phyloP scores from a whole-genome alignment of 1,284 basidiomycete species.

The Boletus hoseneyae region DNA sequence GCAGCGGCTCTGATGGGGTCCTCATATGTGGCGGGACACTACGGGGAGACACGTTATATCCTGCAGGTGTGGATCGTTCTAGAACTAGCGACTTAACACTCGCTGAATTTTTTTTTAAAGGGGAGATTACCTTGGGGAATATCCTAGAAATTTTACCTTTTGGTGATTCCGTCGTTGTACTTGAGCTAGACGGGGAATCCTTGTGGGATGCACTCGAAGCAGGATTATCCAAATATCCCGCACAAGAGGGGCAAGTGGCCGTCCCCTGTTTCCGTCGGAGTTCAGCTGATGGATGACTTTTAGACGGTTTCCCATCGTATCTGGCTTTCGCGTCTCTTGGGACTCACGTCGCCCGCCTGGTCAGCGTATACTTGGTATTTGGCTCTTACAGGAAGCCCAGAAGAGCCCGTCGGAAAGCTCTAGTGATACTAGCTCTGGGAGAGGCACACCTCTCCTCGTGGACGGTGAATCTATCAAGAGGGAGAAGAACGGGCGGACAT shows the following conservation, averaged over 20 bases:
- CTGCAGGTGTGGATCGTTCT: conserved; percentile 54
- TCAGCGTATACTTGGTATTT: conserved; percentile 70
- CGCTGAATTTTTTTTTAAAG: conserved; percentile 36
- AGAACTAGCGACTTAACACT: background rate
- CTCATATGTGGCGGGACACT: conserved; percentile 86
- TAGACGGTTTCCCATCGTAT: conserved; percentile 86
- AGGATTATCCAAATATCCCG: conserved; percentile 77
- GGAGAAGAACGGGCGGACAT: conserved; percentile 54
- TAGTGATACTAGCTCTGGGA: conserved; percentile 33
- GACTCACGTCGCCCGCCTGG: conserved; percentile 73
- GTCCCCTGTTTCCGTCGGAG: background rate
- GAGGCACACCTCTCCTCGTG: conserved; percentile 39
- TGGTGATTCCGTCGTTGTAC: conserved; percentile 80
- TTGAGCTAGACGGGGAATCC: conserved; percentile 78
- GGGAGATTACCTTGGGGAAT: conserved; percentile 77
- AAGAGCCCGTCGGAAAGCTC: conserved; percentile 39
- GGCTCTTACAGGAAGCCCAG: conserved; percentile 53
- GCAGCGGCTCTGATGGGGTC: conserved; percentile 71
- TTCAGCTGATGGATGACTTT: conserved; percentile 1
- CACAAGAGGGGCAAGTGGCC: conserved; percentile 77
- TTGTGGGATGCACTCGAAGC: conserved; percentile 84
- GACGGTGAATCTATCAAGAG: conserved; percentile 56
- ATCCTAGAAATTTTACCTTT: conserved; percentile 88
- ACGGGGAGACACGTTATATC: conserved; percentile 84
- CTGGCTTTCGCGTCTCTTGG: conserved; percentile 86